Base-by-base conservation (phyloP, 1,284 basidiomycete species). In the Cutaneotrichosporon curvatum region DNA sequence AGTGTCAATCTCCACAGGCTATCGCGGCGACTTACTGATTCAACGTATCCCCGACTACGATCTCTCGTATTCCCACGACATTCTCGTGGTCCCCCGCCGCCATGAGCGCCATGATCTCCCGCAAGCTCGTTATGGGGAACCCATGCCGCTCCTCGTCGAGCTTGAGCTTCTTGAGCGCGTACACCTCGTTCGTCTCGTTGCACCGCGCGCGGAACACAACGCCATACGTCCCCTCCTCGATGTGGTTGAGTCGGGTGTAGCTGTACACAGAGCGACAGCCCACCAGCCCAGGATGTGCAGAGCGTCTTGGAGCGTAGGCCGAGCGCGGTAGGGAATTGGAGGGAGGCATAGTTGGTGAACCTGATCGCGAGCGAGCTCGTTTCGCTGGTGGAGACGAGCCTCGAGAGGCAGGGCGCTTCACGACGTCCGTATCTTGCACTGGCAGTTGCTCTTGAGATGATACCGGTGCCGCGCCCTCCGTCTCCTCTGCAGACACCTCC, bases 141-240 rank as follows among this genome's bases (percentile, higher is more conserved):
- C 95, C 95, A 54, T 92, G 84, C 68, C 91, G 94, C 74, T 97
- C 92, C 67, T 96, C 88, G 56, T 97, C 92, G 51, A 99, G 81
- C 73, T 99, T 99, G 54, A 99, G 79, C 72, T 95, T 97, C 74
- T 99, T 99, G 53, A 99, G 73, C 9, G 95, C 95, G 12, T 98
- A 95, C 28, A 95, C 86, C 53, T 92, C 89, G 7, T 89, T 88
- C 0, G 91, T 91, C 61, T 87, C 79, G 67, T 89, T 94, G 73
- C 96, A 86, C 78, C 82, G 78, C 7, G 95, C 95, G 18, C 95
- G 84, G 60, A 91, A 98, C 12, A 99, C 95, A 36, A 99, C 82
- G 15, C 95, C 95, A 63, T 99, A 99, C 0, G 92, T 92, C 1
- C 95, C 95, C 73, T 99, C 95, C 72, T 99, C 95, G 61, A 99